phyloP scores from a whole-genome alignment of 441 rosid genomes.

The Gossypium schwendimanii region DNA sequence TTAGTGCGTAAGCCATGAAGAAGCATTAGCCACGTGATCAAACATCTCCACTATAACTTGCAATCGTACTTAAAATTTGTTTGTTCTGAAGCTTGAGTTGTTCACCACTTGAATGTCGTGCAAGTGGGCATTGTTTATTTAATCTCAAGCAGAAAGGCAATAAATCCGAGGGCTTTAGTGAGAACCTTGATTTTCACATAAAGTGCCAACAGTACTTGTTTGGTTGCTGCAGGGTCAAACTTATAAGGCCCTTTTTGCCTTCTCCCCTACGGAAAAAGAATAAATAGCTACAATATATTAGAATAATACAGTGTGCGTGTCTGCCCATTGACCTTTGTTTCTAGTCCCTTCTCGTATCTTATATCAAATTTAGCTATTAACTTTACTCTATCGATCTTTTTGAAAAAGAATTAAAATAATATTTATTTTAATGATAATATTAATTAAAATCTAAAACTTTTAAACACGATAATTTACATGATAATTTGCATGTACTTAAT shows the following conservation, averaged over 20 bases:
- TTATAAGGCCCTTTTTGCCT: background rate
- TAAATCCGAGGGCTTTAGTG: background rate
- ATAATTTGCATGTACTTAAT: too few relatives aligned
- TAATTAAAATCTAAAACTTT: too few relatives aligned
- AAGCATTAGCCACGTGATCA: background rate
- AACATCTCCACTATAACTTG: background rate
- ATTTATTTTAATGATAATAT: too few relatives aligned
- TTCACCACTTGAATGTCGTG: background rate
- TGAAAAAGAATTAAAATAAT: too few relatives aligned
- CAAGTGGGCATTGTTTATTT: slow-evolving; percentile 7
- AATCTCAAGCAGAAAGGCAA: background rate
- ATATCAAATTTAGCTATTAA: too few relatives aligned
- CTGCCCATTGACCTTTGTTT: background rate
- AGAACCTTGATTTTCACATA: background rate
- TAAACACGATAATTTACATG: too few relatives aligned
- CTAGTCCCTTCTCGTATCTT: background rate
- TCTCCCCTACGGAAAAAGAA: background rate
- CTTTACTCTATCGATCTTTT: too few relatives aligned
- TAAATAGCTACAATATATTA: background rate
- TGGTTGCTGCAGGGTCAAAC: background rate
- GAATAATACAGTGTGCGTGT: background rate
- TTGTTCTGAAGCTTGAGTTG: background rate
- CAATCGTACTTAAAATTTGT: background rate
- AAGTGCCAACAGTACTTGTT: background rate
- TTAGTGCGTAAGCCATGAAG: background rate